These are phyloP conservation scores for Mortierella hygrophila DNA, from an alignment of 192 early-diverging fungal species.

Conservation along the genomic window DNA sequence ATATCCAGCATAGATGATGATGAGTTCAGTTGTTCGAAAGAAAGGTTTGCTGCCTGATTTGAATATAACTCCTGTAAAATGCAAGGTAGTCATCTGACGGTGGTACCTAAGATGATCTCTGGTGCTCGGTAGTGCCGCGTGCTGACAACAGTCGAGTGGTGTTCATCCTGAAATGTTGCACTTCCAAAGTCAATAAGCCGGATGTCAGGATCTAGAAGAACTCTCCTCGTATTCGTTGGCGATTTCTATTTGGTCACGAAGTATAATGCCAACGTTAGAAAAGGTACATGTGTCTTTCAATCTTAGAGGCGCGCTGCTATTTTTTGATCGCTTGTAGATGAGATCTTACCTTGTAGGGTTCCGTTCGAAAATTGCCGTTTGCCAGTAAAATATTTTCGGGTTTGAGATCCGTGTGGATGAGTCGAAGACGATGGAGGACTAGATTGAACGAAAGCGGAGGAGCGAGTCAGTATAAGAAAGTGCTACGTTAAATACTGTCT, in stretches of 20 bases:
- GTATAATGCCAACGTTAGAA: background rate
- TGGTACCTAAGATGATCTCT: constrained; percentile 89
- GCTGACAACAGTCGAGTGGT: constrained; percentile 91
- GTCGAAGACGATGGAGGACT: constrained; percentile 86
- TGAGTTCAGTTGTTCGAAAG: background rate
- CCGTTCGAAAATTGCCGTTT: constrained; percentile 66
- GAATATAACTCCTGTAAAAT: background rate
- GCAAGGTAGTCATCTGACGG: background rate
- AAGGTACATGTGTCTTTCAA: background rate
- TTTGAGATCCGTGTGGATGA: constrained; percentile 98
- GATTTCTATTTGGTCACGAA: constrained; percentile 47
- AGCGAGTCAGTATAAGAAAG: background rate
- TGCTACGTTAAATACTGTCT: background rate
- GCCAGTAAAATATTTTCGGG: constrained; percentile 95
- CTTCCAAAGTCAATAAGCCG: constrained; percentile 97
- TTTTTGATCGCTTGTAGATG: background rate
- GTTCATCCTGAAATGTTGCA: constrained; percentile 93
- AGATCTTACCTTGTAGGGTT: constrained; percentile 60
- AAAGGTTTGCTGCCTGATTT: background rate
- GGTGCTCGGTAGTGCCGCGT: constrained; percentile 98
- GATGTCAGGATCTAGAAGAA: constrained; percentile 81
- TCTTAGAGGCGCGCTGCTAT: background rate
- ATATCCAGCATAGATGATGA: background rate
- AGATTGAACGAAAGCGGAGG: background rate
- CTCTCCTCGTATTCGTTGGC: constrained; percentile 65